These are phyloP conservation scores for Chrysanthemum lavandulifolium DNA, from an alignment of 129 eudicot genomes.

Conservation along the genomic window DNA sequence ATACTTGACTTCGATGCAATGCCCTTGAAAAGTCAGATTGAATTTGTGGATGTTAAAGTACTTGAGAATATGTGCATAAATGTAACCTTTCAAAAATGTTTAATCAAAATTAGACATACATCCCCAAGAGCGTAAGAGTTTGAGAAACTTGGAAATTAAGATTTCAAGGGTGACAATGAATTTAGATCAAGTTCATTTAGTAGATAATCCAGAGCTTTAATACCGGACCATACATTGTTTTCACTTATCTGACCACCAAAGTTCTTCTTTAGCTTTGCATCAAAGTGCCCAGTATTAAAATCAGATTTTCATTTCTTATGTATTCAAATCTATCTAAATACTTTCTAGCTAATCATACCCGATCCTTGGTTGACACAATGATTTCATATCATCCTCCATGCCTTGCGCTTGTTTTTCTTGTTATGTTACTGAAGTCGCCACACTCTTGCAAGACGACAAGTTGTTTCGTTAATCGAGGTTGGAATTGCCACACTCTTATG, in stretches of 20 bases:
- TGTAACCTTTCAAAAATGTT: not conserved
- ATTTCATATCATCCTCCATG: too few relatives aligned
- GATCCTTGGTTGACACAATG: too few relatives aligned
- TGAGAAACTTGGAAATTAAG: slow-evolving; percentile 78
- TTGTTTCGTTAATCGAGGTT: too few relatives aligned
- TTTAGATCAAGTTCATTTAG: slow-evolving; percentile 81
- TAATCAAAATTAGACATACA: not conserved
- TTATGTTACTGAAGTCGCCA: too few relatives aligned
- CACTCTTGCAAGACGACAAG: too few relatives aligned
- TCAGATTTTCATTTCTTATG: too few relatives aligned
- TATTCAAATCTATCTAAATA: too few relatives aligned
- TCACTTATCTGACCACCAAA: slow-evolving; percentile 53
- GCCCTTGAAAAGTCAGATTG: slow-evolving; percentile 54
- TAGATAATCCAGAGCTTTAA: slow-evolving; percentile 68
- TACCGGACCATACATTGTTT: slow-evolving; percentile 76
- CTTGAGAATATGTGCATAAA: not conserved
- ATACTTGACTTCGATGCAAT: slow-evolving; percentile 82
- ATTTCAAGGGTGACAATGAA: slow-evolving; percentile 60
- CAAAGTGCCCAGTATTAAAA: too few relatives aligned
- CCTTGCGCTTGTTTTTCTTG: too few relatives aligned
- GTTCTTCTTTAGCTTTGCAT: slow-evolving; percentile 85
- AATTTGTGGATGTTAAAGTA: slow-evolving; percentile 29
- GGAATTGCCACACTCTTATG: too few relatives aligned
- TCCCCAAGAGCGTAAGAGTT: slow-evolving; percentile 83
- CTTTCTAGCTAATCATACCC: too few relatives aligned